These are phyloP conservation scores for Cryptococcus sp. DNA, from an alignment of 1,284 basidiomycete species.

Conservation along the genomic window DNA sequence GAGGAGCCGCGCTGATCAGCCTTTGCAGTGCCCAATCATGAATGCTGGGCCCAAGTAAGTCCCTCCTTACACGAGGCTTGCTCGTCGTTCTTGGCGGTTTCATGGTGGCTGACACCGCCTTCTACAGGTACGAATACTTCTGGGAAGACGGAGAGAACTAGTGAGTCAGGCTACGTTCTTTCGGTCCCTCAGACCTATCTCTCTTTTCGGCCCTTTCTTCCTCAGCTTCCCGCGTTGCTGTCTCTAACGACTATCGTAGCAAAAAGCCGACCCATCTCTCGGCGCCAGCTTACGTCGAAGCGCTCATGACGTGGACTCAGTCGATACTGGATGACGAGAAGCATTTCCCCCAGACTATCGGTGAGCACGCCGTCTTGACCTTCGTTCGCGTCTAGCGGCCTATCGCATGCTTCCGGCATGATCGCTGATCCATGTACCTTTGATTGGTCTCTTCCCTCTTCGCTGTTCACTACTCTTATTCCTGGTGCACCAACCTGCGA, in stretches of 20 bases:
- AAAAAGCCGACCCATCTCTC: conserved; percentile 91
- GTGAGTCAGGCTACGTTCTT: conserved; percentile 20
- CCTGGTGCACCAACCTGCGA: not conserved
- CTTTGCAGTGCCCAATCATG: conserved; percentile 90
- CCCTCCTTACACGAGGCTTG: not conserved
- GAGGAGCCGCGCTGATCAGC: conserved; percentile 6
- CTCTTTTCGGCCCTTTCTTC: no score
- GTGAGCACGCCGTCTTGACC: conserved; percentile 46
- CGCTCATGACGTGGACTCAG: conserved; percentile 99
- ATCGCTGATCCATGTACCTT: not conserved
- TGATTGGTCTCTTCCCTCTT: no score
- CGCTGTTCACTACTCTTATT: no score
- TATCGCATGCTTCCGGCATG: not conserved
- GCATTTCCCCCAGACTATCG: conserved; percentile 93
- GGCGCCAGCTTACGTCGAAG: conserved; percentile 96
- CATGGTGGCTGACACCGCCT: not conserved
- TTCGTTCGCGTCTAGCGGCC: not conserved
- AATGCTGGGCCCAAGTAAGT: conserved; percentile 91
- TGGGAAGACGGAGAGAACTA: conserved; percentile 95
- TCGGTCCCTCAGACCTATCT: no score
- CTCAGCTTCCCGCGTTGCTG: not conserved
- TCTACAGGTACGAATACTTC: conserved; percentile 87
- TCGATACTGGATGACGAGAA: conserved; percentile 87
- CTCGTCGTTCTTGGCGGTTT: not conserved
- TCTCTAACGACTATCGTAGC: conserved; percentile 29